These are phyloP conservation scores for Streptanthus diversifolius DNA, from an alignment of 345 rosid genomes.

Conservation along the genomic window DNA sequence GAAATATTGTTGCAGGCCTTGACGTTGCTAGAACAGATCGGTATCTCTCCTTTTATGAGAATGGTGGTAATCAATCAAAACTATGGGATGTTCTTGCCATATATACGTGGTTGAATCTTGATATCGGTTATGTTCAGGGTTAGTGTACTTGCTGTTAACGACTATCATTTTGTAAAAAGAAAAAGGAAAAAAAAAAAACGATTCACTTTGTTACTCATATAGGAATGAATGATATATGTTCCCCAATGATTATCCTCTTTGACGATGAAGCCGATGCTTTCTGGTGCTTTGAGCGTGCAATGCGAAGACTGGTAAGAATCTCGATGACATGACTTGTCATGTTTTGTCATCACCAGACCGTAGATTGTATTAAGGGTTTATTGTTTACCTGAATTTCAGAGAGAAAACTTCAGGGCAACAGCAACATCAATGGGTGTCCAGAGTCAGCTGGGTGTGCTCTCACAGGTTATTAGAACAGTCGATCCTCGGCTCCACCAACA, in stretches of 20 bases:
- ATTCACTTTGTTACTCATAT: slow-evolving; percentile 20
- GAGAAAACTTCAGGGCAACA: slow-evolving; percentile 79
- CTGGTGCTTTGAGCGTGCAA: slow-evolving; percentile 94
- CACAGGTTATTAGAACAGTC: slow-evolving; percentile 77
- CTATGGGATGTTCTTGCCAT: slow-evolving; percentile 85
- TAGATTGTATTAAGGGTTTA: not conserved
- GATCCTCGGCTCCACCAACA: slow-evolving; percentile 95
- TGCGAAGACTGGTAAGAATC: slow-evolving; percentile 73
- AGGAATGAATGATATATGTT: slow-evolving; percentile 98
- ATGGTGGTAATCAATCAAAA: slow-evolving; percentile 60
- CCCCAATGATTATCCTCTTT: slow-evolving; percentile 85
- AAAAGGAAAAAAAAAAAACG: not conserved
- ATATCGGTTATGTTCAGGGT: slow-evolving; percentile 95
- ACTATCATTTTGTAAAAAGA: not conserved
- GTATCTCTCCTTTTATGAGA: slow-evolving; percentile 73
- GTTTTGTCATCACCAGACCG: not conserved
- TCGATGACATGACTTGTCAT: slow-evolving; percentile 11
- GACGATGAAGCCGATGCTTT: slow-evolving; percentile 94
- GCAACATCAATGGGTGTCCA: slow-evolving; percentile 84
- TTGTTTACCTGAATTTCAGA: slow-evolving; percentile 45
- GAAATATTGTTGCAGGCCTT: slow-evolving; percentile 53
- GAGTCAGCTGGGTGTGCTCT: slow-evolving; percentile 73
- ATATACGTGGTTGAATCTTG: slow-evolving; percentile 86
- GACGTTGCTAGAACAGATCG: slow-evolving; percentile 95
- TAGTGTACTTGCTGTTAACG: slow-evolving; percentile 6